Evolutionary conservation across 106 monocot species (phyloP), one percentile per base, ranked within the genome.

Genomic region (Agapanthus africanus): DNA sequence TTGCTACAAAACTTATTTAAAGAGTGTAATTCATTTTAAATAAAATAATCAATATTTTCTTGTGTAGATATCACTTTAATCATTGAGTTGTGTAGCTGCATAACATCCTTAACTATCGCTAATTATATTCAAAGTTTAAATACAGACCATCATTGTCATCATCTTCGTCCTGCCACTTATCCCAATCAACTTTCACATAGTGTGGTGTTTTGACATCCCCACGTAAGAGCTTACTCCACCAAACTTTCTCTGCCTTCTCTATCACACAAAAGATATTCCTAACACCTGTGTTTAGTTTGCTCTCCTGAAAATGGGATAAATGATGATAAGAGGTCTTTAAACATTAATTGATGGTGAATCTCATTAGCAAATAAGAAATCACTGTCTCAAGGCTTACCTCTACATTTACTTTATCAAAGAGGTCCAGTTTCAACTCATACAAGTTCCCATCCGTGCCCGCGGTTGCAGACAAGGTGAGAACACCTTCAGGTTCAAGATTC

Each of bases 141-240:
- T 28, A 47, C 56, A n/a, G 41, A 69, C 69, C 70, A 75, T 66
- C 77, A 66, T 66, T 66, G 51, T 81, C 83, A 74, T 90, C 93
- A 72, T 93, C 93, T 75, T 93, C 87, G 65, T 93, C 93, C 10
- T 72, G 84, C 89, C 93, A 93, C 66, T 87, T 93, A 70, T 90
- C 93, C 93, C 90, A 93, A 30, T 93, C 93, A 68, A 93, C 93
- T 70, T 82, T 89, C 35, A 93, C 59, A 66, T 87, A 93, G 69
- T 93, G 93, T 1, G 93, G 93, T 77, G 84, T 70, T 68, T 84
- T 93, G 13, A 9, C 70, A 72, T 90, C 89, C 54, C 80, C 87
- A 27, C 84, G 59, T 72, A 93, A 57, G 7, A 93, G 78, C 73
- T 87, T 93, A 61, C 74, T 84, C 93, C 93, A 93, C 93, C 93